phyloP scores from a whole-genome alignment of 176 grass and related monocot genomes.

The Oryza longistaminata region DNA sequence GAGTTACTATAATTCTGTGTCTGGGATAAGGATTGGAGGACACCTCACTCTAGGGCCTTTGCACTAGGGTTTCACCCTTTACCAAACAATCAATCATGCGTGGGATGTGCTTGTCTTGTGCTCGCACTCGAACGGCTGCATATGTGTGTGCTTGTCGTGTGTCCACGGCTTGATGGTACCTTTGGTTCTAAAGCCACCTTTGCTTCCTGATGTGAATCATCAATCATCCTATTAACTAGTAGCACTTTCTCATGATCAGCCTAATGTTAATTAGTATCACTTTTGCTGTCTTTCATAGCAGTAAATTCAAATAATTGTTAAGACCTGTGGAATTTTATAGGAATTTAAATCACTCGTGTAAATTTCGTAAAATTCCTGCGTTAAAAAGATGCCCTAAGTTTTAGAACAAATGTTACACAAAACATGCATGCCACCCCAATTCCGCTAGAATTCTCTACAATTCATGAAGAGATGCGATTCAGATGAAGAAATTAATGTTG shows the following conservation, averaged over 20 bases:
- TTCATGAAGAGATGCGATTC: background rate
- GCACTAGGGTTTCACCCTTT: background rate
- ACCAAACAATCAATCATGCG: background rate
- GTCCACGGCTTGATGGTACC: conserved; percentile 14
- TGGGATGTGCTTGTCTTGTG: background rate
- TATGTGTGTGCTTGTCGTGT: conserved; percentile 9
- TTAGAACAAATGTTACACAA: background rate
- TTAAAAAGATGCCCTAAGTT: too few relatives aligned
- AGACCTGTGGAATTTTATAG: background rate
- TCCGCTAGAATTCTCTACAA: background rate
- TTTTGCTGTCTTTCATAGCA: background rate
- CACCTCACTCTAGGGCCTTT: conserved; percentile 9
- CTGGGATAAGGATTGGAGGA: conserved; percentile 23
- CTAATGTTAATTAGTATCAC: background rate
- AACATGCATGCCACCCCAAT: background rate
- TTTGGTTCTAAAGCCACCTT: background rate
- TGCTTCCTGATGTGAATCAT: background rate
- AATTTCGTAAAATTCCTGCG: too few relatives aligned
- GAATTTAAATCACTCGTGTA: too few relatives aligned
- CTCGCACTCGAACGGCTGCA: conserved; percentile 11
- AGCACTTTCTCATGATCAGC: conserved; percentile 11
- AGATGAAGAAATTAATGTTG: background rate
- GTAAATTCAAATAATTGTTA: background rate
- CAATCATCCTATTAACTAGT: background rate
- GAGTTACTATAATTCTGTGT: conserved; percentile 10